These are phyloP conservation scores for Phytophthora uliginosa DNA, from an alignment of 352 stramenopile genomes.

Conservation along the genomic window DNA sequence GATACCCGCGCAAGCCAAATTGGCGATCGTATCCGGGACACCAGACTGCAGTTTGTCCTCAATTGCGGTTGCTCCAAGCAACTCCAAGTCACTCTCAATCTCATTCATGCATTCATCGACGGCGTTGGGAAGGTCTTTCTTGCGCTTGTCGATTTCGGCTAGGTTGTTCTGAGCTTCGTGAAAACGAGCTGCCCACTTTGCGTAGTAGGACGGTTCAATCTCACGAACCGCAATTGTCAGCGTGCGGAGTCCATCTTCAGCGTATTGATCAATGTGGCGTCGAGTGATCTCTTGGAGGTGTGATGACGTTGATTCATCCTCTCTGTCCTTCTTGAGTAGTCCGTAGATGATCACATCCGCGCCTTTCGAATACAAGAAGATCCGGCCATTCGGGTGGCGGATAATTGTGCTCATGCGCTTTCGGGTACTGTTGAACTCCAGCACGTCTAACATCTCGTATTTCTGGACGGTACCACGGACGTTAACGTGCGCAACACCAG, in stretches of 20 bases:
- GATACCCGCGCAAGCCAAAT: slow-evolving; percentile 88
- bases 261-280: slow-evolving; percentile 84
- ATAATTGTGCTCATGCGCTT: slow-evolving; percentile 96
- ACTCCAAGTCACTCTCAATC: slow-evolving; percentile 83
- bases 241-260: slow-evolving; percentile 89
- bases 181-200: slow-evolving; percentile 66
- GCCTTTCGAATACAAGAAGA: slow-evolving; percentile 82
- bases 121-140: slow-evolving; percentile 73
- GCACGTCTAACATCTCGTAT: slow-evolving; percentile 89
- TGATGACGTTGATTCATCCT: slow-evolving; percentile 27
- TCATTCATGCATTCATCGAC: slow-evolving; percentile 88
- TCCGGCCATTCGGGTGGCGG: slow-evolving; percentile 59
- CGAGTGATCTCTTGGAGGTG: slow-evolving; percentile 55
- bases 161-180: slow-evolving; percentile 79
- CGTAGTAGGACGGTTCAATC: slow-evolving; percentile 62
- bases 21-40: slow-evolving; percentile 90
- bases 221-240: slow-evolving; percentile 85
- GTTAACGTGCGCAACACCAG: slow-evolving; percentile 59
- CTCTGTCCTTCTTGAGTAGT: slow-evolving; percentile 46
- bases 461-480: slow-evolving; percentile 53
- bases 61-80: slow-evolving; percentile 94
- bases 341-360: slow-evolving; percentile 80
- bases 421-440: slow-evolving; percentile 94
- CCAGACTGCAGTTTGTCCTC: slow-evolving; percentile 95
- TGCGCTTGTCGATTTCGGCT: slow-evolving; percentile 83